A percentile compares a stretch with the other conserved stretches of the same genome.
Conservation (phyloP, 2,329 filamentous ascomycete genomes). For the Aureobasidium sp. region DNA sequence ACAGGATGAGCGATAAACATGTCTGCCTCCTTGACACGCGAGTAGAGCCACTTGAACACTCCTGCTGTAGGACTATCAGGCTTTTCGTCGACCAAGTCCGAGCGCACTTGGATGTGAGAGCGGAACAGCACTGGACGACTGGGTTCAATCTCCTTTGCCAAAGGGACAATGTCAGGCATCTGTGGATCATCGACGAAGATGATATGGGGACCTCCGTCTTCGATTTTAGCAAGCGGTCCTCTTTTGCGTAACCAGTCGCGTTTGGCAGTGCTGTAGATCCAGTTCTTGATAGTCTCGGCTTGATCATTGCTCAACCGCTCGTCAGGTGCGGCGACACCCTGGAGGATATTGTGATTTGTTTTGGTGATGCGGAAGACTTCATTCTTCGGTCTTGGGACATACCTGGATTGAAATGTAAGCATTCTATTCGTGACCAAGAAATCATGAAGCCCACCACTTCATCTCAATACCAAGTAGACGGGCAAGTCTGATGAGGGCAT, state of each 20-base stretch:
- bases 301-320: constrained; percentile 59
- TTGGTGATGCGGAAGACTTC: constrained; percentile 79
- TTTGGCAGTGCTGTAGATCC: constrained; percentile 66
- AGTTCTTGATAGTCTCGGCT: constrained; percentile 57
- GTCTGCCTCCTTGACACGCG: constrained; percentile 62
- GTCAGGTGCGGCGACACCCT: constrained; percentile 62
- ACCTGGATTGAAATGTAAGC: not conserved
- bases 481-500: constrained; percentile 67
- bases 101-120: constrained; percentile 75
- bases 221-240: constrained; percentile 58
- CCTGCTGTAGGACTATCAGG: constrained; percentile 61
- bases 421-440: no score
- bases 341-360: constrained; percentile 81
- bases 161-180: constrained; percentile 70
- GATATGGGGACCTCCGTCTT: constrained; percentile 67
- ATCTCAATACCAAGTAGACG: constrained; percentile 60
- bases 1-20: constrained; percentile 80
- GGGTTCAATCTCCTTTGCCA: constrained; percentile 65
- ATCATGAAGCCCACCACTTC: constrained; percentile 51
- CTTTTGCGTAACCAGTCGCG: constrained; percentile 65
- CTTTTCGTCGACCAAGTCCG: constrained; percentile 57
- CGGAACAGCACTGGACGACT: constrained; percentile 72
- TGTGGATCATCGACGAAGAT: constrained; percentile 77
- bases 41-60: constrained; percentile 70
- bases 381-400: constrained; percentile 70